Conservation (phyloP, 1,284 basidiomycete genomes). For the Schizophyllum amplum region DNA sequence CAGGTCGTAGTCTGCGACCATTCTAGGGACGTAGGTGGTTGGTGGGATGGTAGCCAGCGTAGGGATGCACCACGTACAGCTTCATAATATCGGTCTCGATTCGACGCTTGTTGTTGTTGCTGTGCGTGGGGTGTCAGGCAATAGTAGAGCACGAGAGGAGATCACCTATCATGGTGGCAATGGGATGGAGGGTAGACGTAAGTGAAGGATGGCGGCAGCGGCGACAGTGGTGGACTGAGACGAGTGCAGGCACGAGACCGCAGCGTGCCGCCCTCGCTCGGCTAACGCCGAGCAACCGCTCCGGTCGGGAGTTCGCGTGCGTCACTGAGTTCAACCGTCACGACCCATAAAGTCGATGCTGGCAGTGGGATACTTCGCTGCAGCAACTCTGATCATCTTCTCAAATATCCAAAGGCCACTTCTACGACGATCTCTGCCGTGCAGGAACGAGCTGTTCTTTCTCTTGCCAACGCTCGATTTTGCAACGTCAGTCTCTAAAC, state of each 20-base stretch:
- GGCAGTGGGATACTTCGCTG: no score
- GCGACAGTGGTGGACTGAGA: neutral
- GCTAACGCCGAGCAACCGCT: neutral
- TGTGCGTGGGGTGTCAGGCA: conserved; percentile 17
- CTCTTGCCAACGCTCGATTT: no score
- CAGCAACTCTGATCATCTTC: no score
- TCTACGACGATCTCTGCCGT: no score
- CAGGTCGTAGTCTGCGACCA: conserved; percentile 97
- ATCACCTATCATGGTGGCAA: conserved; percentile 35
- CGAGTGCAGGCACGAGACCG: neutral
- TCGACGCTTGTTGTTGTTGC: conserved; percentile 67
- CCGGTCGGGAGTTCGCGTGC: no score
- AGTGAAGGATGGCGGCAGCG: neutral
- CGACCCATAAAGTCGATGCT: no score
- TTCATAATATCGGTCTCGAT: conserved; percentile 99
- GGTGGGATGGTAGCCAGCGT: neutral
- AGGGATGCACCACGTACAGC: conserved; percentile 52
- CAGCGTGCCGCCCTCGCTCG: neutral
- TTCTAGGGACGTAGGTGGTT: conserved; percentile 34
- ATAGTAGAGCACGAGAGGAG: neutral
- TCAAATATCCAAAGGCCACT: no score
- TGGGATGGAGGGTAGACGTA: neutral
- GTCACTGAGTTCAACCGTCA: no score
- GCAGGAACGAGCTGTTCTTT: no score
- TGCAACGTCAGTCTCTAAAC: no score